A percentile compares a stretch with the other conserved stretches of the same genome.
Conservation (phyloP, 352 stramenopile genomes). For the Phytophthora capsici region DNA sequence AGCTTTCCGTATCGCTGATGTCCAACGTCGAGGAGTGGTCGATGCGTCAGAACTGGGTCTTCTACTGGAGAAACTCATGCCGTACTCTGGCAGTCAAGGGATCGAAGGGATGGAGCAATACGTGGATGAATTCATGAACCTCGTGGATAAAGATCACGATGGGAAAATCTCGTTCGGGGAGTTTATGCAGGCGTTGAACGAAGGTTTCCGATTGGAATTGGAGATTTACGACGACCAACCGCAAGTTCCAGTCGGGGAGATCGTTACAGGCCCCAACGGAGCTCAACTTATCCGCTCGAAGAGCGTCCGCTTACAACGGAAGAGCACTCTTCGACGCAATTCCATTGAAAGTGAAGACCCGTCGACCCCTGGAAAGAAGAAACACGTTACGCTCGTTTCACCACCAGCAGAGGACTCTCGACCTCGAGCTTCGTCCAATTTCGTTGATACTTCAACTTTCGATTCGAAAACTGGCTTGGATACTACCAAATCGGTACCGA, state of each 20-base stretch:
- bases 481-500: constrained; percentile 3
- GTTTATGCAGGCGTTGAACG: constrained; percentile 81
- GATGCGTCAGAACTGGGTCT: constrained; percentile 62
- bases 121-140: constrained; percentile 75
- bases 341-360: constrained; percentile 25
- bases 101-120: constrained; percentile 68
- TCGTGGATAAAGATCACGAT: constrained; percentile 70
- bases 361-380: constrained; percentile 13
- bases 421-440: constrained; percentile 28
- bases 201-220: constrained; percentile 73
- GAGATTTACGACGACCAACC: constrained; percentile 72
- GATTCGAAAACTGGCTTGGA: constrained; percentile 25
- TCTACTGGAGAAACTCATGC: constrained; percentile 71
- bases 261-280: constrained; percentile 14
- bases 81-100: constrained; percentile 50
- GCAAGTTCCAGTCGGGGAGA: constrained; percentile 27
- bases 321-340: constrained; percentile 19
- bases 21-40: constrained; percentile 66
- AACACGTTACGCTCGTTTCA: constrained; percentile 15
- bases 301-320: constrained; percentile 25
- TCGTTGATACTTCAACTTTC: constrained; percentile 38
- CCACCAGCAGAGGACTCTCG: constrained; percentile 12
- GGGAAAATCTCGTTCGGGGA: constrained; percentile 80
- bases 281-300: constrained; percentile 11
- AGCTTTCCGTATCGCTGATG: constrained; percentile 70